Evolutionary conservation across 768 basidiomycete genomes (phyloP), one percentile per base, ranked within the genome.

Genomic region (Mycena polygramma): DNA sequence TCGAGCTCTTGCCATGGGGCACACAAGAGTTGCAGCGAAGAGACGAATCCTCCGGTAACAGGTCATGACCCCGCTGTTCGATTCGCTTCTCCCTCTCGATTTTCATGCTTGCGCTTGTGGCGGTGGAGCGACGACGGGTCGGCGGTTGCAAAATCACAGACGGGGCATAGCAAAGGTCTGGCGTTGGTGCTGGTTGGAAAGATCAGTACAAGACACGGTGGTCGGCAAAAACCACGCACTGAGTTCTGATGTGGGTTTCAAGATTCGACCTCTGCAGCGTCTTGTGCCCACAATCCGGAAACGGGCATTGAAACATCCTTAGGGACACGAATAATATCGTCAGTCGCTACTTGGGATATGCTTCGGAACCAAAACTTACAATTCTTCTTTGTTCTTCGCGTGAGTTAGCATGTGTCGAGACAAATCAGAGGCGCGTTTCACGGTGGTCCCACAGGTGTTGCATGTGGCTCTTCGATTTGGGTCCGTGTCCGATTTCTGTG

Each of bases 231-330:
- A 20, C 2, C 1, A 46, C 77, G 71, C 66, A 81, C 80, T 82
- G 81, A 37, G 68, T 79, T 48, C 72, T 70, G 35, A 76, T 73
- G 68, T 82, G 81, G n/a, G 80, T 80, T 22, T 75, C 75, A 6
- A 82, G 54, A 54, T 82, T 82, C 6, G 78, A 78, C 57, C 72
- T 76, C 52, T 82, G 81, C 13, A 81, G 71, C n/a, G 65, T 77
- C 60, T 74, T 71, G 68, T 78, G 79, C 8, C 58, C 51, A 63
- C 81, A 81, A 4, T 74, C 77, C 0, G 75, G 63, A 41, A 71
- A 75, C 1, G 75, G 70, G 64, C 81, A 82, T 36, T 68, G 72
- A 68, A 74, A 73, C 77, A 79, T 79, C 57, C 80, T 81, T 13
- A 48, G 4, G 45, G 2, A 43, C 10, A 19, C 22, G n/a, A 17